These are phyloP conservation scores for Phycomyces blakesleeanus DNA, from an alignment of 192 early-diverging fungal species.

Conservation along the genomic window DNA sequence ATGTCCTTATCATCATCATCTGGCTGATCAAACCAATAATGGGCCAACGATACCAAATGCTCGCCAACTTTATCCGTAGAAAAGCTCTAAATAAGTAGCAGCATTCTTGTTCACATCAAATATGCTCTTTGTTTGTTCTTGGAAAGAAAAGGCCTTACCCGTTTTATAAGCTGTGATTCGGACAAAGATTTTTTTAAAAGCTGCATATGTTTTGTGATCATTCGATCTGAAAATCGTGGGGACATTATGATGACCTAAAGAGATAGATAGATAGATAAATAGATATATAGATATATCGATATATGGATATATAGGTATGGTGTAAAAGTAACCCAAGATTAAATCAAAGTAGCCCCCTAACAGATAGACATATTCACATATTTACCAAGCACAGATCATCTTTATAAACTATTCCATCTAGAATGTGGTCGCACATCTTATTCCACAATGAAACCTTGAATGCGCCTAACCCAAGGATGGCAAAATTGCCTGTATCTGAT, in stretches of 20 bases:
- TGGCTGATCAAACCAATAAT: constrained; percentile 5
- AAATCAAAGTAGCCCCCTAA: not conserved
- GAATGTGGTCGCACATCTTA: not conserved
- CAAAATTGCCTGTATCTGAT: not conserved
- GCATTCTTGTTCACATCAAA: not conserved
- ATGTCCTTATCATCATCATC: not conserved
- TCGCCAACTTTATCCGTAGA: not conserved
- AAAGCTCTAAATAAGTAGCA: not conserved
- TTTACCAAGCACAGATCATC: constrained; percentile 4
- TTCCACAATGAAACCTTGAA: constrained; percentile 4
- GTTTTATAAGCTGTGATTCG: not conserved
- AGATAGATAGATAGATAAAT: too few relatives aligned
- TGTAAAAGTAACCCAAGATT: too few relatives aligned
- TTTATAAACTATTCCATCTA: not conserved
- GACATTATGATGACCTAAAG: constrained; percentile 3
- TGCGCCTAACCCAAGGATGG: not conserved
- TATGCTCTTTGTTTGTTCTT: not conserved
- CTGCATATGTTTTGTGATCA: not conserved
- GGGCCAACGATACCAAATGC: constrained; percentile 1
- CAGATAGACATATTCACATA: not conserved
- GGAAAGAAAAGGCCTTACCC: not conserved
- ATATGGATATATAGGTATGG: too few relatives aligned
- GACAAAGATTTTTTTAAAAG: not conserved
- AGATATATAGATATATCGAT: too few relatives aligned
- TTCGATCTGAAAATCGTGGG: not conserved